Base-by-base conservation (phyloP, 2,329 filamentous ascomycete species). In the Microdochium bolleyi region DNA sequence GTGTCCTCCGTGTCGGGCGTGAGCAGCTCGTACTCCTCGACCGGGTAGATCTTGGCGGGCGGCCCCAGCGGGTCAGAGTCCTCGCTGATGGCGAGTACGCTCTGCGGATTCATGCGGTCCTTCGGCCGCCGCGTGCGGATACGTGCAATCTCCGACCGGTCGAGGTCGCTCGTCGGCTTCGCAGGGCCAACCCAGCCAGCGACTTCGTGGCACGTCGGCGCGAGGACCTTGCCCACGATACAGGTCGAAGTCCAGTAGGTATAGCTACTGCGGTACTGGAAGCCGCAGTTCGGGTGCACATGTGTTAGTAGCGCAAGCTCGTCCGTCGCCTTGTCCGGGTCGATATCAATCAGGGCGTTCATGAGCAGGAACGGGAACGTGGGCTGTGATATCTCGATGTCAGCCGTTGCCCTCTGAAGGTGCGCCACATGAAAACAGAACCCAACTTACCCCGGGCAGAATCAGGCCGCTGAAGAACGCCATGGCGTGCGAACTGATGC, bases 391-490 rank as follows among this genome's bases (percentile, higher is more conserved):
- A 16, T 38, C 13, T 38, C n/a, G 14, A 30, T 30, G 34, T 38
- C 16, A 38, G 34, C n/a, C 5, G n/a, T 38, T 5, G 7, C 16
- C 7, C 16, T 16, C 7, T 19, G 7, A 38, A 14, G 5, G 4
- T 19, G n/a, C 4, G 14, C 11, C 7, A 3, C 14, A 16, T 16
- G 27, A 11, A 30, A 30, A 5, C 5, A 11, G 2, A 46, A 21
- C 8, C 30, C n/a, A 10, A 65, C 82, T 77, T 66, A 80, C 76
- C 11, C 87, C 87, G 9, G 87, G 87, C 3, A 91, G 70, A 34
- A 90, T 79, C 14, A 90, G 76, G 3, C 86, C 87, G 37, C 84
- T 87, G 62, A 90, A 89, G 71, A 87, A 91, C 7, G 87, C 87
- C 80, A 89, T 85, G 16, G 86, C 80, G 62, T 89, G 85, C 21